These are phyloP conservation scores for Pulveroboletus sp. DNA, from an alignment of 768 basidiomycete genomes.

Conservation along the genomic window DNA sequence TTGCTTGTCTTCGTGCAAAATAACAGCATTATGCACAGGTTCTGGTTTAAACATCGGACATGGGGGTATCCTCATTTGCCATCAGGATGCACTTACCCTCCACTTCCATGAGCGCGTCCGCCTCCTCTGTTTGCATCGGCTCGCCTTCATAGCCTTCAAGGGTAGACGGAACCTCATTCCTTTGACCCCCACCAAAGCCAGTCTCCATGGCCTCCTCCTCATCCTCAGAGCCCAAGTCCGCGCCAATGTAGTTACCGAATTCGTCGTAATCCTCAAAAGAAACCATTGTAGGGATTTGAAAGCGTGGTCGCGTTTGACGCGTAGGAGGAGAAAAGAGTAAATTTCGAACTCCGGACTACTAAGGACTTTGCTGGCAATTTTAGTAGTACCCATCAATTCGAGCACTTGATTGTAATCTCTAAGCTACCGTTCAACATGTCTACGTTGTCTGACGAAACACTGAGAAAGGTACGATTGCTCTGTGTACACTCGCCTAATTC, in stretches of 20 bases:
- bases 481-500: neutral
- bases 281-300: slow-evolving; percentile 36
- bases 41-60: slow-evolving; percentile 39
- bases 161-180: slow-evolving; percentile 43
- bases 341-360: slow-evolving; percentile 33
- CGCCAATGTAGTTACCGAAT: slow-evolving; percentile 97
- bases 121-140: slow-evolving; percentile 49
- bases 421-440: slow-evolving; percentile 37
- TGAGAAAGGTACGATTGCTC: slow-evolving; percentile 56
- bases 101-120: slow-evolving; percentile 75
- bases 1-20: slow-evolving; percentile 96
- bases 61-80: neutral
- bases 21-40: slow-evolving; percentile 73
- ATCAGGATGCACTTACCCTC: slow-evolving; percentile 51
- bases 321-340: slow-evolving; percentile 20
- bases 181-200: slow-evolving; percentile 38
- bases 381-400: slow-evolving; percentile 5
- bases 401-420: slow-evolving; percentile 7
- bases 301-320: slow-evolving; percentile 13
- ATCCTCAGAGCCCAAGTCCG: slow-evolving; percentile 82
- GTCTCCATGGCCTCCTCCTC: slow-evolving; percentile 55
- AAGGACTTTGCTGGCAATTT: neutral
- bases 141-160: slow-evolving; percentile 85
- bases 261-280: slow-evolving; percentile 81
- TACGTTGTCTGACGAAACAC: slow-evolving; percentile 69